Base-by-base conservation (phyloP, 257 asterid species). In the Knoxia roxburghii region DNA sequence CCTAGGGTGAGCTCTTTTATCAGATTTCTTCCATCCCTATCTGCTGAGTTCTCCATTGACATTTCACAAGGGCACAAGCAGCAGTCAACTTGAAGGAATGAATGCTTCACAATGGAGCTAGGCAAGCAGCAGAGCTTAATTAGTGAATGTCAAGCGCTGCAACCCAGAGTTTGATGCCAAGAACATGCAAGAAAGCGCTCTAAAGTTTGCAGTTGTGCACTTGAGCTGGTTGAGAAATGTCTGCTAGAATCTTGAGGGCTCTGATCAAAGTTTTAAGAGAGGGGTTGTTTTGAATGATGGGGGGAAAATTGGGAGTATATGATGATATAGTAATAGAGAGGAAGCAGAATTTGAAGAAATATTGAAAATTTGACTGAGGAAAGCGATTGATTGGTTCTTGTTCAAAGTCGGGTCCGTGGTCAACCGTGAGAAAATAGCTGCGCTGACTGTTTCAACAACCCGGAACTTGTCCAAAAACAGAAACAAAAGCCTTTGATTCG, bases 1-100 rank as follows among this genome's bases (percentile, higher is more conserved):
- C 97, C 97, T 45, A 62, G 76, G 29, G 65, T 76, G 20, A 91
- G 73, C 84, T 88, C 93, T 20, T 41, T 82, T 39, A 77, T 78
- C 32, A 84, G 64, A 65, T 73, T 79, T 33, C 68, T 60, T 15
- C 77, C 11, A 40, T 77, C 92, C 35, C 26, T 41, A 54, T 84
- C 77, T 14, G 70, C 64, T 5, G 71, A 61, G 27, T 78, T 79
- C 59, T 84, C 87, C 96, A 88, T 87, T 41, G 46, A 3, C 11
- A 23, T 35, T 45, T 51, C 39, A 7, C 60, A 17, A 37, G 66
- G 37, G 1, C 1, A n/a, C 64, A 61, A 67, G 29, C 30, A 53
- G 30, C 56, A 30, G 37, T 41, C 39, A 4, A 29, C 12, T 29
- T 11, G 32, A n/a, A n/a, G n/a, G n/a, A n/a, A n/a, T n/a, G 45